phyloP scores from a whole-genome alignment of 352 stramenopile species.

The Thalassiosira hispida region DNA sequence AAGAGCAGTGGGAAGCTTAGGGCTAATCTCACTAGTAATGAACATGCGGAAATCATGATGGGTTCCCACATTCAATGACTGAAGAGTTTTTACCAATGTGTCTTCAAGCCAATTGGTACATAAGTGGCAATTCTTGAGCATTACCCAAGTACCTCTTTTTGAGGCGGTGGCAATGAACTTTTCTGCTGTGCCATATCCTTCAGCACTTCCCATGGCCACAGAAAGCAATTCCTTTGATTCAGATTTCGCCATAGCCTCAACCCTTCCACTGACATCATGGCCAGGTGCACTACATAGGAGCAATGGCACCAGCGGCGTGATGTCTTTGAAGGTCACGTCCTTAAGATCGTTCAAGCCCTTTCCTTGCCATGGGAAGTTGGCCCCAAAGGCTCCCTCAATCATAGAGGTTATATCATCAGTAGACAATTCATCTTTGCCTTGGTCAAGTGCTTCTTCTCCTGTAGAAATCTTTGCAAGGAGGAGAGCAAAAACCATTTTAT shows the following conservation, averaged over 20 bases:
- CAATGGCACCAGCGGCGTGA: constrained; percentile 90
- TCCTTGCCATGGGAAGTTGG: constrained; percentile 92
- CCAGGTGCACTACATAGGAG: constrained; percentile 96
- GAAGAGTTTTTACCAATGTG: constrained; percentile 96
- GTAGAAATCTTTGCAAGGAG: constrained; percentile 89
- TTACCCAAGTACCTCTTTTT: constrained; percentile 96
- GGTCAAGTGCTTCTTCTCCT: constrained; percentile 58
- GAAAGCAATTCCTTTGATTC: constrained; percentile 93
- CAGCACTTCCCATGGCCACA: constrained; percentile 97
- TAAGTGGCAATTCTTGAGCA: constrained; percentile 99
- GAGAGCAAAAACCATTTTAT: constrained; percentile 99
- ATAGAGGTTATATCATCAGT: constrained; percentile 69
- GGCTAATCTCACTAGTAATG: constrained; percentile 97
- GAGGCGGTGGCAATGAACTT: constrained; percentile 93
- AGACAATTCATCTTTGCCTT: constrained; percentile 79
- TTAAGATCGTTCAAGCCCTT: constrained; percentile 92
- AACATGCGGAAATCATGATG: constrained; percentile 91
- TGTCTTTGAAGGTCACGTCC: constrained; percentile 92
- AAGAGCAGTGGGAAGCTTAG: constrained; percentile 94
- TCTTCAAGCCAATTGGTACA: constrained; percentile 95
- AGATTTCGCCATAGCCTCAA: constrained; percentile 93
- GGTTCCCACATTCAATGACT: constrained; percentile 69
- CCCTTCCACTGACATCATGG: constrained; percentile 96
- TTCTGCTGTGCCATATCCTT: constrained; percentile 96
- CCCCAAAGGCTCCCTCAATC: constrained; percentile 88